Evolutionary conservation across 2,329 filamentous ascomycete species (phyloP).

Genomic region (Fusarium sp.): DNA sequence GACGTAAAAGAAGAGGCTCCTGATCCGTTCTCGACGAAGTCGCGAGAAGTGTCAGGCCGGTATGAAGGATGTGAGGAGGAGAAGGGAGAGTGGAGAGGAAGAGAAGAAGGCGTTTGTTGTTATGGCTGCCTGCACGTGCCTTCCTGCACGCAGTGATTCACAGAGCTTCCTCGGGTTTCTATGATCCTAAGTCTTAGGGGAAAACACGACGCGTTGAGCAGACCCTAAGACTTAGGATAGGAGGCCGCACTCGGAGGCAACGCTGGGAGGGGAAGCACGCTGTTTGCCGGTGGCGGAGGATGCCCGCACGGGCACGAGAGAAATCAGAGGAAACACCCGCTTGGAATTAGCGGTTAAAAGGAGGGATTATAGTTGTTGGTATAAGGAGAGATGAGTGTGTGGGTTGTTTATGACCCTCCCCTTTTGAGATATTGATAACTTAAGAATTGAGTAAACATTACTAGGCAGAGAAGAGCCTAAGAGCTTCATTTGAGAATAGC

Average conservation of each 20-base stretch:
- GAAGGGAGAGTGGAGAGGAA: constrained; percentile 9
- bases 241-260: neutral
- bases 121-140: constrained; percentile 6
- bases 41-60: neutral
- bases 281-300: constrained; percentile 1
- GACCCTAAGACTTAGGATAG: neutral
- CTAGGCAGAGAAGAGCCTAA: neutral
- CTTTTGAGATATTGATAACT: neutral
- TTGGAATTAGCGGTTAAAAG: neutral
- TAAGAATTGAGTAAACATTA: neutral
- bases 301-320: neutral
- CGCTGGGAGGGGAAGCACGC: neutral
- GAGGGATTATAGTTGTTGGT: neutral
- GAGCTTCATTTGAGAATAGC: neutral
- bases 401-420: neutral
- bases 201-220: neutral
- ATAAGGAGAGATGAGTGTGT: neutral
- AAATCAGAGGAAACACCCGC: neutral
- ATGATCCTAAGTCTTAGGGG: constrained; percentile 11
- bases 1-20: neutral
- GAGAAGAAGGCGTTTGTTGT: constrained; percentile 11
- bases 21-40: neutral
- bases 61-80: constrained; percentile 3
- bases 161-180: neutral
- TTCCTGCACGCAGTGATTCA: constrained; percentile 14